These are phyloP conservation scores for Neurospora sublineolata DNA, from an alignment of 495 filamentous ascomycete species.

Conservation along the genomic window DNA sequence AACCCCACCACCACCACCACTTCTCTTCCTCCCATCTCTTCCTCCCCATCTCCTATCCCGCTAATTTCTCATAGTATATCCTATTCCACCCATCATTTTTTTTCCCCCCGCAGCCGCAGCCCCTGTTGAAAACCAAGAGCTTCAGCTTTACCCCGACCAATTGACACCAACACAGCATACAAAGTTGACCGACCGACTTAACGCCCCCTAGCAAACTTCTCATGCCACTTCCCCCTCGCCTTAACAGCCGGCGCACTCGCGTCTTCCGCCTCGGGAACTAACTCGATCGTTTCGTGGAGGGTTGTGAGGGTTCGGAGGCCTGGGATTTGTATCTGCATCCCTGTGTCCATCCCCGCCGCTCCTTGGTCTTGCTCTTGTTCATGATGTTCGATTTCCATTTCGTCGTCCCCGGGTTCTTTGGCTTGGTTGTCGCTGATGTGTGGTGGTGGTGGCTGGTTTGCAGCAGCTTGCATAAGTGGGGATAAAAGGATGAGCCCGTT, in stretches of 20 bases:
- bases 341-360: not conserved
- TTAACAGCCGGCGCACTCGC: constrained; percentile 26
- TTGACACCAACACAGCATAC: no score
- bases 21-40: no score
- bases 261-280: constrained; percentile 29
- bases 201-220: constrained; percentile 54
- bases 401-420: not conserved
- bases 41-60: no score
- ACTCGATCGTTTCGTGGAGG: constrained; percentile 62
- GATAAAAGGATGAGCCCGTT: constrained; percentile 68
- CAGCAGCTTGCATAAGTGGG: constrained; percentile 17
- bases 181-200: constrained; percentile 1
- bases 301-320: constrained; percentile 54
- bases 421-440: not conserved
- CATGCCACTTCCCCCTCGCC: constrained; percentile 76
- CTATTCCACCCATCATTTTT: no score
- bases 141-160: no score
- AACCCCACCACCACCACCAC: no score
- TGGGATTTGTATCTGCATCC: constrained; percentile 14
- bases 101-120: no score
- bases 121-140: no score
- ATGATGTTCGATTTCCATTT: not conserved
- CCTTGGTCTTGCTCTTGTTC: constrained; percentile 9
- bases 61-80: no score
- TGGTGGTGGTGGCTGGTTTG: not conserved